A percentile compares a stretch with the other conserved stretches of the same genome.
Conservation (phyloP, 2,329 filamentous ascomycete genomes). For the Neonectria ditissima region DNA sequence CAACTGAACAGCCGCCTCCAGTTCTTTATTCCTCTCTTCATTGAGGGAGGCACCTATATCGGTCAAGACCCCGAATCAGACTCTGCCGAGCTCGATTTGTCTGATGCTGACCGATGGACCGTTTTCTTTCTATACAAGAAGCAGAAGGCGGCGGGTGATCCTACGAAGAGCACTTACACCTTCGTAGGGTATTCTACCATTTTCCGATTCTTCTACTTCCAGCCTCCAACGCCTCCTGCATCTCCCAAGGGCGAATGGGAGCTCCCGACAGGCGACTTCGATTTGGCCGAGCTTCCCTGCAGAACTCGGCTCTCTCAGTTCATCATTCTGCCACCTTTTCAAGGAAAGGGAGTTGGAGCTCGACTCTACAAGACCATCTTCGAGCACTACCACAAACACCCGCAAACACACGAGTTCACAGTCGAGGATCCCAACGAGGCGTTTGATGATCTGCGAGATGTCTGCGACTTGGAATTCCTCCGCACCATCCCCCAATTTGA, state of each 20-base stretch:
- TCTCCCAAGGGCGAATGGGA: constrained; percentile 57
- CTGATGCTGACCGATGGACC: constrained; percentile 86
- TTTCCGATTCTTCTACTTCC: constrained; percentile 83
- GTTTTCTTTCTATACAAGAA: constrained; percentile 88
- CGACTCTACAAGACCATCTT: constrained; percentile 87
- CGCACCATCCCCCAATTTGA: constrained; percentile 69
- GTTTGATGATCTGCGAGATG: constrained; percentile 83
- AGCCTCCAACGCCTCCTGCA: constrained; percentile 58
- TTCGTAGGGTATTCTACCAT: constrained; percentile 92
- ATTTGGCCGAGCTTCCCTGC: constrained; percentile 74
- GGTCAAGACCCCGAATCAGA: constrained; percentile 58
- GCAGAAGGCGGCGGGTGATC: constrained; percentile 55
- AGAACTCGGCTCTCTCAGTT: constrained; percentile 93
- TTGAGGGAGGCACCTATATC: constrained; percentile 90
- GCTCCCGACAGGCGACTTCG: constrained; percentile 58
- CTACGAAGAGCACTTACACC: constrained; percentile 72
- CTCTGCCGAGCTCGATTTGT: constrained; percentile 74
- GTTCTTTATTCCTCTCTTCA: constrained; percentile 86
- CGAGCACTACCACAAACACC: constrained; percentile 72
- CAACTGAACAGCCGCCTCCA: constrained; percentile 84
- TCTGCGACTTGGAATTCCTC: constrained; percentile 77
- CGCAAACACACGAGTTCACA: constrained; percentile 83
- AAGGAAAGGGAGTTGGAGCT: constrained; percentile 81
- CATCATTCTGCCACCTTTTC: constrained; percentile 88
- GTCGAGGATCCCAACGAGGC: constrained; percentile 93